Base-by-base conservation (phyloP, 2,329 filamentous ascomycete genomes). In the Paracamarosporium sp. region DNA sequence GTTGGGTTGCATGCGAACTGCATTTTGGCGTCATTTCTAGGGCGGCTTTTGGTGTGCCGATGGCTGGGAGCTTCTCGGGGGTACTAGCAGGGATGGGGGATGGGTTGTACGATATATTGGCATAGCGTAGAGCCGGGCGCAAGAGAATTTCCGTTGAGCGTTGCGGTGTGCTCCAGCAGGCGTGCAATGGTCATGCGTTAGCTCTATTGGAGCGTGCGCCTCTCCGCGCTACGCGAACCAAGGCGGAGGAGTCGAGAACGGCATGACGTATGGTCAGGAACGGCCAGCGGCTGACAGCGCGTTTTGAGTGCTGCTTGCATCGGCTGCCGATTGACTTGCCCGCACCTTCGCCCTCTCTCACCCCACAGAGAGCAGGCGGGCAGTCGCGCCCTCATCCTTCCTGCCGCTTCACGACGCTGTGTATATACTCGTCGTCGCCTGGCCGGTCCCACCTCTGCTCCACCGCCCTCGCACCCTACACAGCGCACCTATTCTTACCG, bases 1-100 rank as follows among this genome's bases (percentile, higher is more conserved):
- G 72, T 76, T 72, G 38, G 41, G 31, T 46, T 65, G 66, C 60
- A 62, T 58, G 52, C 61, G 61, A 33, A 20, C 59, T 65, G 62
- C 62, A 65, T 66, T 63, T 48, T 41, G 61, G 57, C 59, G 60
- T 65, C 65, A 67, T 66, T 60, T 4, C 53, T 56, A 56, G 33
- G 52, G 20, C 36, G 17, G 22, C 30, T 40, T 40, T 22, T 11
- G 17, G 22, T 11, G 36, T 40, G 17, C 36, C 36, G 36, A 40
- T 40, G 15, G 24, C 27, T 35, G 25, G 31, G 4, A 35, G 46
- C 17, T 17, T 25, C 8, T 22, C 22, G 24, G 20, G 24, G 36
- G 50, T 20, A 43, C 41, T 53, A 50, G 52, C 24, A 41, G 33
- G 44, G 33, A 48, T 35, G 22, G 38, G 22, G 24, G 27, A 20